phyloP scores from a whole-genome alignment of 192 early-diverging fungal species.

The Podila verticillata region DNA sequence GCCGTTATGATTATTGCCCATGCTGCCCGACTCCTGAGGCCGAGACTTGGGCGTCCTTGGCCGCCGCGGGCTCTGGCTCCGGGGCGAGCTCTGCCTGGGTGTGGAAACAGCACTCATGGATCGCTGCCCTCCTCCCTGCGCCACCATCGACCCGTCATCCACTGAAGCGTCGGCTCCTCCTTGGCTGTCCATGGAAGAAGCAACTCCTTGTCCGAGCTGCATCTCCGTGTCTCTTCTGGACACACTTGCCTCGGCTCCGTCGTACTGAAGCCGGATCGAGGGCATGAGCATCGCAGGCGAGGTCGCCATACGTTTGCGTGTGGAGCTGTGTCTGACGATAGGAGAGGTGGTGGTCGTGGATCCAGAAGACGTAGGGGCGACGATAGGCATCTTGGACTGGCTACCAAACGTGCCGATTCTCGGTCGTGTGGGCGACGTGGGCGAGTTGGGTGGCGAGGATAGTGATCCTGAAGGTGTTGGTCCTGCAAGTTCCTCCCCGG shows the following conservation, averaged over 20 bases:
- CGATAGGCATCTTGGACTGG: no score
- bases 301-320: no score
- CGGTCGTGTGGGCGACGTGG: no score
- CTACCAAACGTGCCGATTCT: no score
- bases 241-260: background rate
- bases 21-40: background rate
- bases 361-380: no score
- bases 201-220: background rate
- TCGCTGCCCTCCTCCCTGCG: background rate
- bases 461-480: no score
- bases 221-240: background rate
- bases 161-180: background rate
- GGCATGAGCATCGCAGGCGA: no score
- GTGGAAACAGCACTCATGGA: constrained; percentile 12
- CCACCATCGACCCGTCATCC: background rate
- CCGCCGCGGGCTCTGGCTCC: constrained; percentile 13
- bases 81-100: constrained; percentile 4
- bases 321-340: no score
- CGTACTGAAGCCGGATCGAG: background rate
- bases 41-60: constrained; percentile 17
- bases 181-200: background rate
- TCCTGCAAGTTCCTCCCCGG: no score
- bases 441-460: no score
- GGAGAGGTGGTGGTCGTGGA: no score
- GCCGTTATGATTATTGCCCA: no score